phyloP scores from a whole-genome alignment of 495 filamentous ascomycete genomes.

The Penicilliopsis zonata region DNA sequence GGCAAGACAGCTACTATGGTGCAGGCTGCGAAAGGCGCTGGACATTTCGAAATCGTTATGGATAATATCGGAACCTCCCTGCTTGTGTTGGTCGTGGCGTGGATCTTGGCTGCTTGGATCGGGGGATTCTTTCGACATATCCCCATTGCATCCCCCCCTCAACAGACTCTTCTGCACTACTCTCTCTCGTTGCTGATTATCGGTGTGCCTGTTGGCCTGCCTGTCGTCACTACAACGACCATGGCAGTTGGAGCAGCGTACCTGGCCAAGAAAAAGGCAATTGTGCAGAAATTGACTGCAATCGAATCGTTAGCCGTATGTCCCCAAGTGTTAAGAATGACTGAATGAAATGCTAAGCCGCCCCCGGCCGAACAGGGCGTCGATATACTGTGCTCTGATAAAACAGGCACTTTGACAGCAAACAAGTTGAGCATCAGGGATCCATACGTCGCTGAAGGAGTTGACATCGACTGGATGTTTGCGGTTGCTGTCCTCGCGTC shows the following conservation, averaged over 20 bases:
- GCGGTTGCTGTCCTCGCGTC: slow-evolving; percentile 59
- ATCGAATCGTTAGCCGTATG: slow-evolving; percentile 79
- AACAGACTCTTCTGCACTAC: slow-evolving; percentile 49
- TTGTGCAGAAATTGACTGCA: slow-evolving; percentile 90
- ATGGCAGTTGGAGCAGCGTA: slow-evolving; percentile 95
- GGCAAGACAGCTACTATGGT: slow-evolving; percentile 59
- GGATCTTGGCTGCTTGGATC: slow-evolving; percentile 57
- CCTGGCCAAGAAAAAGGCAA: slow-evolving; percentile 88
- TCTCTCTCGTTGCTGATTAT: slow-evolving; percentile 73
- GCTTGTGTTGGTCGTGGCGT: slow-evolving; percentile 55
- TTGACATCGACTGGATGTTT: slow-evolving; percentile 68
- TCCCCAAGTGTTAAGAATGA: background rate
- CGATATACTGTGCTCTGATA: slow-evolving; percentile 95
- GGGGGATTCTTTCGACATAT: slow-evolving; percentile 60
- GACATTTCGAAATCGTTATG: slow-evolving; percentile 71
- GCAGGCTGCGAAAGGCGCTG: slow-evolving; percentile 51
- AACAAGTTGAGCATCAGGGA: slow-evolving; percentile 62
- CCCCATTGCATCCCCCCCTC: slow-evolving; percentile 48
- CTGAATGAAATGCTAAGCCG: slow-evolving; percentile 1
- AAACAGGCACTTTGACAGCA: slow-evolving; percentile 63
- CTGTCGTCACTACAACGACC: slow-evolving; percentile 89
- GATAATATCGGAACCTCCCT: slow-evolving; percentile 61
- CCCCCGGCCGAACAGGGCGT: too few species aligned
- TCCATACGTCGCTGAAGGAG: slow-evolving; percentile 58
- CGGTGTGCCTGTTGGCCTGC: slow-evolving; percentile 92